A percentile compares a stretch with the other conserved stretches of the same genome.
These are phyloP conservation scores for Globisporangium yorkense DNA, from an alignment of 352 stramenopile species.

Conservation along the genomic window DNA sequence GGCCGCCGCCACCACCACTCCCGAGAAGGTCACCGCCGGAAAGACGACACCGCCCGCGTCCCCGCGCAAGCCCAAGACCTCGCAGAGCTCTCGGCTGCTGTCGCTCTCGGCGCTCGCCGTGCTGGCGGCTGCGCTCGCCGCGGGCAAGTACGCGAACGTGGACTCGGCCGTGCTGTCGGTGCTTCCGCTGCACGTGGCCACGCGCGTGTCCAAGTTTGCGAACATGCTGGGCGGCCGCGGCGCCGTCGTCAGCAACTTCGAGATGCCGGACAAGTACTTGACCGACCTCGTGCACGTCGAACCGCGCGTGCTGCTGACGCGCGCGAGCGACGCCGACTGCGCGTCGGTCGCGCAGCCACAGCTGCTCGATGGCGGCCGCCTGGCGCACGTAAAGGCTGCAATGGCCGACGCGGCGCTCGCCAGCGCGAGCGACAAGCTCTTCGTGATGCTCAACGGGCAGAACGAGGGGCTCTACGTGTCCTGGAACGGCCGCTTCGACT, in stretches of 20 bases:
- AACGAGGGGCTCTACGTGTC: constrained; percentile 78
- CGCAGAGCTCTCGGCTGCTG: constrained; percentile 7
- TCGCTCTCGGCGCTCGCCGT: constrained; percentile 17
- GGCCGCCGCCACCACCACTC: neutral
- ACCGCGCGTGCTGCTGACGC: constrained; percentile 28
- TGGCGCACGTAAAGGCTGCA: constrained; percentile 41
- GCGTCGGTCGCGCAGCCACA: constrained; percentile 29
- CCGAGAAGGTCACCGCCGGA: neutral
- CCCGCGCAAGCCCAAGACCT: constrained; percentile 2
- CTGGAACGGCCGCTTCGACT: constrained; percentile 73
- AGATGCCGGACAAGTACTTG: constrained; percentile 55
- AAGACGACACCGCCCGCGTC: neutral
- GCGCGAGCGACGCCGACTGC: constrained; percentile 28
- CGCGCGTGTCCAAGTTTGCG: constrained; percentile 2
- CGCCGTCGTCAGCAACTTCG: constrained; percentile 10
- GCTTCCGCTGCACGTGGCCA: constrained; percentile 11
- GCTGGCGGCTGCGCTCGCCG: constrained; percentile 9
- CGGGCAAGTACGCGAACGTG: constrained; percentile 9
- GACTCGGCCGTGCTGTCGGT: constrained; percentile 10
- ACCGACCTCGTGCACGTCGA: constrained; percentile 40
- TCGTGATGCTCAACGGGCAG: constrained; percentile 82
- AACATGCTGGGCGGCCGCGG: constrained; percentile 8
- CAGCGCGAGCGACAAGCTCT: constrained; percentile 39
- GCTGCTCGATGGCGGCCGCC: constrained; percentile 28
- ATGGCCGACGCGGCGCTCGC: constrained; percentile 25